These are phyloP conservation scores for Trichoderma semiorbis DNA, from an alignment of 2,329 filamentous ascomycete genomes.

Conservation along the genomic window DNA sequence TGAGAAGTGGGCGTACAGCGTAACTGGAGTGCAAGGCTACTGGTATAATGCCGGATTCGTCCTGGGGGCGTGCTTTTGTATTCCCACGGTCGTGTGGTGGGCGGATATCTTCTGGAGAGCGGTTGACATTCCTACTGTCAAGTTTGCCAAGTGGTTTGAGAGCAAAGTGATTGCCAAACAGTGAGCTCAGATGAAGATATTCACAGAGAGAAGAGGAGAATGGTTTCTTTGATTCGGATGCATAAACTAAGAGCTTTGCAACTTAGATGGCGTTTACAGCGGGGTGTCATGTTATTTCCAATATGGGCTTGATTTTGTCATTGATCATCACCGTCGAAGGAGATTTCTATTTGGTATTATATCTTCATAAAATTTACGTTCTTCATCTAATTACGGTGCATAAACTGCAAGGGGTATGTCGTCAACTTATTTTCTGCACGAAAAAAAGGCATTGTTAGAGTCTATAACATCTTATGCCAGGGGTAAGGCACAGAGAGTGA, in stretches of 20 bases:
- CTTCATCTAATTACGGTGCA: not conserved
- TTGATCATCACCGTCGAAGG: not conserved
- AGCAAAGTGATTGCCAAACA: conserved; percentile 36
- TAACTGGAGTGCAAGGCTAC: conserved; percentile 46
- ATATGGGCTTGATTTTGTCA: not conserved
- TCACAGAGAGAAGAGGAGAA: not conserved
- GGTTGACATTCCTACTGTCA: conserved; percentile 54
- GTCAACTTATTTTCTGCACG: not conserved
- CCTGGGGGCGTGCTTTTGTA: conserved; percentile 45
- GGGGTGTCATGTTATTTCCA: not conserved
- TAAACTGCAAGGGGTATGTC: not conserved
- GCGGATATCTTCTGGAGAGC: conserved; percentile 55
- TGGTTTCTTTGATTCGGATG: not conserved
- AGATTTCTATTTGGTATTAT: not conserved
- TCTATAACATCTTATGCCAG: not conserved
- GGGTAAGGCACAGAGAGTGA: no score
- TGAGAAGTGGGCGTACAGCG: conserved; percentile 45
- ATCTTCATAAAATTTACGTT: not conserved
- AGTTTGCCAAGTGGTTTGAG: conserved; percentile 56
- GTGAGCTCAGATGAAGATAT: conserved; percentile 16
- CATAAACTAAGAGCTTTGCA: not conserved
- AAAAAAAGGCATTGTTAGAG: not conserved
- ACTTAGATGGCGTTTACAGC: conserved; percentile 14
- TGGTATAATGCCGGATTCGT: conserved; percentile 46
- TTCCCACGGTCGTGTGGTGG: conserved; percentile 52